Conservation (phyloP, 2,329 filamentous ascomycete genomes). For the Fusarium tricinctum region DNA sequence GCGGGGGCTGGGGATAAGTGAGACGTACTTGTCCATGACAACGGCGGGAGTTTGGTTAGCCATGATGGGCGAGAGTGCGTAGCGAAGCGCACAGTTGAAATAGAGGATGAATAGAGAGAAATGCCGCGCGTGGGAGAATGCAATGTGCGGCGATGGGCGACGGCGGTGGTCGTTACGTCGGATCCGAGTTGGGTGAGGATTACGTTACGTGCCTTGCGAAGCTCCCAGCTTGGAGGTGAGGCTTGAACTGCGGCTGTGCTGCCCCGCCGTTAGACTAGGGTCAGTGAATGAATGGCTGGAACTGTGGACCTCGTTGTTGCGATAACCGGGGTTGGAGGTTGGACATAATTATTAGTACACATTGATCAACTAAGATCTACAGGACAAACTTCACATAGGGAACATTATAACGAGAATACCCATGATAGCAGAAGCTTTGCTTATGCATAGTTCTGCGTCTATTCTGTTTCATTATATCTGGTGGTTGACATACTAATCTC, state of each 20-base stretch:
- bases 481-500: no score
- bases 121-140: constrained; percentile 38
- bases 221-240: constrained; percentile 47
- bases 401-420: neutral
- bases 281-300: constrained; percentile 27
- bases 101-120: constrained; percentile 18
- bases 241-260: constrained; percentile 48
- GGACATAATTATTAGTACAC: neutral
- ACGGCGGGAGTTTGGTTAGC: constrained; percentile 99
- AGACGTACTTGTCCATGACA: constrained; percentile 99
- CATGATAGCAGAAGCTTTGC: neutral
- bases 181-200: constrained; percentile 43
- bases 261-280: constrained; percentile 42
- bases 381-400: neutral
- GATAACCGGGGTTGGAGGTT: constrained; percentile 28
- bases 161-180: constrained; percentile 45
- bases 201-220: constrained; percentile 50
- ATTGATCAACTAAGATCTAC: neutral
- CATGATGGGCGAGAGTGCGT: constrained; percentile 68
- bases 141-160: constrained; percentile 42
- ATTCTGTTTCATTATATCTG: neutral
- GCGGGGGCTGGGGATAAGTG: constrained; percentile 54
- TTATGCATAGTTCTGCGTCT: neutral
- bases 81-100: constrained; percentile 39
- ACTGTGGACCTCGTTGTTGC: constrained; percentile 18